phyloP scores from a whole-genome alignment of 306 rosid genomes.

The Cucurbita ficifolia region DNA sequence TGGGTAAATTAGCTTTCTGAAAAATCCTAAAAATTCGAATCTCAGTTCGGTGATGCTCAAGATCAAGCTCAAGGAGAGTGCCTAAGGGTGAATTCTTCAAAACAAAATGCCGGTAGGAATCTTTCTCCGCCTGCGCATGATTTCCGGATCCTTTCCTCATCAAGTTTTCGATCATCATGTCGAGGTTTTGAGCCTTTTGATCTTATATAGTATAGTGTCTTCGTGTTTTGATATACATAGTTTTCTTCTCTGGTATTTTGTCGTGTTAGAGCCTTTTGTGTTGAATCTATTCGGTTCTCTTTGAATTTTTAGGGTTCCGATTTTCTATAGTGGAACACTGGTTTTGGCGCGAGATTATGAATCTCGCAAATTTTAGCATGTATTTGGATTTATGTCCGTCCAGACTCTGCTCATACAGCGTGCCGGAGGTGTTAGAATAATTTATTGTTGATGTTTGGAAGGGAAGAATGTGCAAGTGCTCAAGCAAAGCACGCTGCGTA shows the following conservation, averaged over 20 bases:
- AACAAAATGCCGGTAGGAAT: constrained; percentile 23
- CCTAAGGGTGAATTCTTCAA: constrained; percentile 3
- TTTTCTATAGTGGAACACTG: not conserved
- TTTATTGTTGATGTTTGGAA: not conserved
- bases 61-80: not conserved
- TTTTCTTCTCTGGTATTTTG: not conserved
- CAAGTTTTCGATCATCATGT: constrained; percentile 28
- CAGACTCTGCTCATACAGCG: not conserved
- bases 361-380: not conserved
- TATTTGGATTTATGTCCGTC: not conserved
- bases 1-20: not conserved
- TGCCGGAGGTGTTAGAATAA: not conserved
- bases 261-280: not conserved
- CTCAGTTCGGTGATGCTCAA: not conserved
- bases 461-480: not conserved
- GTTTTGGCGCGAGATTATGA: not conserved
- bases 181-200: constrained; percentile 17
- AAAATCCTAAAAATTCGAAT: not conserved
- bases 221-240: not conserved
- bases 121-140: constrained; percentile 10
- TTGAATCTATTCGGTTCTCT: not conserved
- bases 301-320: not conserved
- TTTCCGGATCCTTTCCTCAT: constrained; percentile 4
- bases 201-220: not conserved
- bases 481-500: not conserved